Evolutionary conservation across 495 filamentous ascomycete genomes (phyloP), one percentile per base, ranked within the genome.

Genomic region (Alectoria sarmentosa): DNA sequence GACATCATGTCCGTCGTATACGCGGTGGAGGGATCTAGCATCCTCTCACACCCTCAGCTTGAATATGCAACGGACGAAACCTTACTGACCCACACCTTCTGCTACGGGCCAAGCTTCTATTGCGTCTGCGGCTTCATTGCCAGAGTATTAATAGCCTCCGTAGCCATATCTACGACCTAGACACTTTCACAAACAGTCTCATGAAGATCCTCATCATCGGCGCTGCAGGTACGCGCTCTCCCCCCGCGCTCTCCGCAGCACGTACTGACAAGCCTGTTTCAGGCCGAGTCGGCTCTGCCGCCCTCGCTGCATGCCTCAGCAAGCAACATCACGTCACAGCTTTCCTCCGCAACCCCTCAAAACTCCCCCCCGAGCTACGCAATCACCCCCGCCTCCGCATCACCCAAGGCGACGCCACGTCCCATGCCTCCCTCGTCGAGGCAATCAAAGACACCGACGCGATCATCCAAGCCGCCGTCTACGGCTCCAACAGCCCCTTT

Each of bases 171-270:
- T 28, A 19, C 7, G 28, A 32, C 28, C 28, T 54, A 1, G 8
- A 32, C 28, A 54, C 49, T 17, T 14, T 54, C 49, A 1, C 49
- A 30, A 14, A 32, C 13, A 54, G 37, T n/a, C 42, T 23, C 36
- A 68, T 68, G 66, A 68, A 59, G 54, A 63, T 65, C 14, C 59
- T 68, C 28, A 60, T 68, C 30, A 62, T 68, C 7, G 66, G 66
- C 26, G 66, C 66, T 23, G 63, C 66, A 59, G 66, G 66, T 68
- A 58, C 32, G 39, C n/a, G 19, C 58, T 14, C 21, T 6, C 26
- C 10, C 23, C 39, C 23, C 34, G 28, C 26, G 56, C 26, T 30
- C 26, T 41, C 21, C 39, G 15, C n/a, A 59, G 2, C 48, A 23
- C 30, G 38, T 34, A 61, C 34, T 48, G 26, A 52, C 55, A 28